Percentiles rank a stretch among this genome's conserved stretches.
phyloP scores from a whole-genome alignment of 441 rosid species.

The Jatropha multifida region DNA sequence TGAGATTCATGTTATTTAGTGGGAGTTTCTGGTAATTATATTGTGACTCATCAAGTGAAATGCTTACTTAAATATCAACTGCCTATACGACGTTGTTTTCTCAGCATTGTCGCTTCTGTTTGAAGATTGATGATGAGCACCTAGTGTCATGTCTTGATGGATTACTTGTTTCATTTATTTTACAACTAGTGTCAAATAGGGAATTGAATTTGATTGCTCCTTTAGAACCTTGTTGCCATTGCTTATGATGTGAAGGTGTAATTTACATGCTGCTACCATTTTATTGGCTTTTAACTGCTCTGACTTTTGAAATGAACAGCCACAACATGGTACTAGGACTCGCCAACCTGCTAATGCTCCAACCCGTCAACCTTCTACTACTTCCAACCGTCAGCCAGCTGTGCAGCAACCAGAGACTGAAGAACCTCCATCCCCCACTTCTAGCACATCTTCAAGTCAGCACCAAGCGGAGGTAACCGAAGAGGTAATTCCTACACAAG shows the following conservation, averaged over 20 bases:
- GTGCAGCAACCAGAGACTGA: slow-evolving; percentile 40
- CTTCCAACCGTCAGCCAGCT: slow-evolving; percentile 22
- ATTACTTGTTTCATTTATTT: background rate
- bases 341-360: slow-evolving; percentile 38
- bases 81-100: no score
- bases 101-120: background rate
- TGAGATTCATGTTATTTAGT: background rate
- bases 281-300: background rate
- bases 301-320: slow-evolving; percentile 20
- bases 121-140: background rate
- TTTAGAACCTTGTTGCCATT: background rate
- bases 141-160: background rate
- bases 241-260: background rate
- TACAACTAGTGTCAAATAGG: background rate
- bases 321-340: slow-evolving; percentile 42
- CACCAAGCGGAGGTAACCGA: slow-evolving; percentile 57
- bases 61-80: background rate
- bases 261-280: background rate
- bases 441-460: slow-evolving; percentile 59
- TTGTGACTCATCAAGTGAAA: background rate
- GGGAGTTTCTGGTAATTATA: background rate
- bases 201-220: background rate
- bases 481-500: slow-evolving; percentile 42
- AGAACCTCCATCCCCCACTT: slow-evolving; percentile 69
- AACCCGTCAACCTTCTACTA: slow-evolving; percentile 32